These are phyloP conservation scores for Backusella macrospora DNA, from an alignment of 192 early-diverging fungal genomes.

Conservation along the genomic window DNA sequence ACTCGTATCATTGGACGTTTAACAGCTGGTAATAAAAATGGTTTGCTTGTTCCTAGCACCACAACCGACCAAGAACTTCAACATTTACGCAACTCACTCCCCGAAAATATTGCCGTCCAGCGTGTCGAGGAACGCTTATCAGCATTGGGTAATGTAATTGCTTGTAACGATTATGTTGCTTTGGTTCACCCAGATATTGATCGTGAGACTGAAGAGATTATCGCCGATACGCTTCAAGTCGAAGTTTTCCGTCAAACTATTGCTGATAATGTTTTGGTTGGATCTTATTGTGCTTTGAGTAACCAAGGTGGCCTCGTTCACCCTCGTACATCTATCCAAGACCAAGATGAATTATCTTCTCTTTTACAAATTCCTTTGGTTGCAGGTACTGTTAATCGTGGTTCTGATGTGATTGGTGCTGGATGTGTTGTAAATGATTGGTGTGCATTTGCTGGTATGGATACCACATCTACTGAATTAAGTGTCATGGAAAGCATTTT, in stretches of 20 bases:
- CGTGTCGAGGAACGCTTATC: constrained; percentile 97
- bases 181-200: constrained; percentile 98
- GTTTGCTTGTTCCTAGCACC: constrained; percentile 90
- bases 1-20: constrained; percentile 96
- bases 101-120: constrained; percentile 91
- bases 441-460: constrained; percentile 95
- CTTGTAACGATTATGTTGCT: constrained; percentile 99
- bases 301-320: constrained; percentile 99
- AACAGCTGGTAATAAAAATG: constrained; percentile 92
- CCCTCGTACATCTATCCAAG: constrained; percentile 92
- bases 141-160: constrained; percentile 98
- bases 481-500: constrained; percentile 98
- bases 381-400: constrained; percentile 98
- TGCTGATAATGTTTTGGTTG: constrained; percentile 96
- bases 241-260: constrained; percentile 99
- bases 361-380: constrained; percentile 96
- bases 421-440: constrained; percentile 99
- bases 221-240: constrained; percentile 96
- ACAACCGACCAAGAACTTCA: constrained; percentile 99
- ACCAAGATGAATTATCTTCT: constrained; percentile 97
- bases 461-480: constrained; percentile 95
- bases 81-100: constrained; percentile 94
- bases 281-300: constrained; percentile 92
- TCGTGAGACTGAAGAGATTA: constrained; percentile 98
- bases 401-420: constrained; percentile 96